A percentile compares a stretch with the other conserved stretches of the same genome.
phyloP scores from a whole-genome alignment of 2,329 filamentous ascomycete genomes.

The Stachybotrys echinatus region DNA sequence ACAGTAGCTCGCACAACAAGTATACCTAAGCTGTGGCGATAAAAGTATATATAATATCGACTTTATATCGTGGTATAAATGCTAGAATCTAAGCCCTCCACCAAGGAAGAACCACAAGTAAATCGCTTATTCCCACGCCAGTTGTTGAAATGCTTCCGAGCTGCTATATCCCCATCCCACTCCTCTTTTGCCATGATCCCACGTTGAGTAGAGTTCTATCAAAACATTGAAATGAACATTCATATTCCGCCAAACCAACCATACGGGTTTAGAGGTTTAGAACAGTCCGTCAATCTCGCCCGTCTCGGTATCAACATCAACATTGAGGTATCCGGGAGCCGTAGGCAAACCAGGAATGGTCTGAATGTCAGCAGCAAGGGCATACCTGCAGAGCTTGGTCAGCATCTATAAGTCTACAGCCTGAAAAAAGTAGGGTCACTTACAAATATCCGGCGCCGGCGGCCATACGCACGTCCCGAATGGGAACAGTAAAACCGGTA shows the following conservation, averaged over 20 bases:
- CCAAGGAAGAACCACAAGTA: too few species aligned
- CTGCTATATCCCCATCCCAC: not conserved
- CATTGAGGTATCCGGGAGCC: conserved; percentile 90
- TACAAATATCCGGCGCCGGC: conserved; percentile 89
- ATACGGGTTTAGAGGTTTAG: conserved; percentile 38
- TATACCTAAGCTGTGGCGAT: too few species aligned
- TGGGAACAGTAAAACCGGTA: conserved; percentile 88
- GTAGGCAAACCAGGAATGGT: conserved; percentile 95
- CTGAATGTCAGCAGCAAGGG: conserved; percentile 94
- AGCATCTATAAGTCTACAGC: too few species aligned
- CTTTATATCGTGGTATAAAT: too few species aligned
- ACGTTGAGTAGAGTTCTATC: not conserved
- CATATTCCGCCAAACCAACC: not conserved
- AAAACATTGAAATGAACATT: not conserved
- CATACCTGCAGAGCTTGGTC: conserved; percentile 63
- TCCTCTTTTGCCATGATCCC: not conserved
- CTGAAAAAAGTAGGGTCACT: conserved; percentile 27
- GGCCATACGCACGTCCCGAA: conserved; percentile 88
- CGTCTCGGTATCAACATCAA: conserved; percentile 78
- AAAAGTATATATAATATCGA: too few species aligned
- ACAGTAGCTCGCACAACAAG: too few species aligned
- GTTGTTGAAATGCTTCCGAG: not conserved
- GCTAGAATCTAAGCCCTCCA: too few species aligned
- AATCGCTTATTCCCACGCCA: not conserved
- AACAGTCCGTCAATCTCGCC: conserved; percentile 87